phyloP scores from a whole-genome alignment of 306 rosid species.

The Acacia acuminata region DNA sequence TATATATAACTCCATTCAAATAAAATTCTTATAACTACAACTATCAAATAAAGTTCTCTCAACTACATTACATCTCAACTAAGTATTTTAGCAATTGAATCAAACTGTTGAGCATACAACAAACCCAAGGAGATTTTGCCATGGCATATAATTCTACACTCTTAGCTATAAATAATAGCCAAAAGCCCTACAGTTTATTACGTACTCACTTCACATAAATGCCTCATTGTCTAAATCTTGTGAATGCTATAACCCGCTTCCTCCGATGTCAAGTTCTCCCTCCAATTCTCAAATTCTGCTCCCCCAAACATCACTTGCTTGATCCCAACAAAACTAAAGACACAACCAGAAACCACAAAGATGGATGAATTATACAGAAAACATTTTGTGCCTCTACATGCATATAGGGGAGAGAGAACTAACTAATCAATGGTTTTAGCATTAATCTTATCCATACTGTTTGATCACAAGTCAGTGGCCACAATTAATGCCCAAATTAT shows the following conservation, averaged over 20 bases:
- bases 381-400: not conserved
- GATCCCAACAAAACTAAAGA: slow-evolving; percentile 72
- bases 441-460: not conserved
- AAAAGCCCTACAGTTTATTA: not conserved
- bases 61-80: not conserved
- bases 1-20: no score
- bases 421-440: not conserved
- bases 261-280: slow-evolving; percentile 77
- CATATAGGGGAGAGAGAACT: not conserved
- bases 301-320: slow-evolving; percentile 89
- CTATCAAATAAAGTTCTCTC: not conserved
- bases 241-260: slow-evolving; percentile 71
- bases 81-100: not conserved
- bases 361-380: not conserved
- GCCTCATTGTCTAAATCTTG: slow-evolving; percentile 55
- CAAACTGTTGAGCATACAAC: not conserved
- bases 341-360: slow-evolving; percentile 5
- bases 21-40: no score
- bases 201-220: not conserved
- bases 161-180: not conserved
- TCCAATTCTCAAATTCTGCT: slow-evolving; percentile 79
- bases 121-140: not conserved
- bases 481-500: not conserved
- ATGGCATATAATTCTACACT: not conserved
- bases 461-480: not conserved